phyloP scores from a whole-genome alignment of 306 rosid species.

The Corylus avellana region DNA sequence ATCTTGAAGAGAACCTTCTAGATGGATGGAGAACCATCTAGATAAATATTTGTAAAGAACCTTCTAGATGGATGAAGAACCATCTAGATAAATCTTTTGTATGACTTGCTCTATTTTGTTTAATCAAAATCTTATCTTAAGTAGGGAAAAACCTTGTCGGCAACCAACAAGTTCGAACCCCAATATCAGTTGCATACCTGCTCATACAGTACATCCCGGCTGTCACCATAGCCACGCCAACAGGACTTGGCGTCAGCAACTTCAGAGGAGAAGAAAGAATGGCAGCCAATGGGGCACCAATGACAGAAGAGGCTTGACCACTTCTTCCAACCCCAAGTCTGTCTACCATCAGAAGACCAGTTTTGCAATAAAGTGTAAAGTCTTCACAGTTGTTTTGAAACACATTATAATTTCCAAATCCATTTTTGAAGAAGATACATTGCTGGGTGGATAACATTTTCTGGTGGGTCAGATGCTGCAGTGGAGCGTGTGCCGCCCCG shows the following conservation, averaged over 20 bases:
- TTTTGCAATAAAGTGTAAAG: constrained; percentile 88
- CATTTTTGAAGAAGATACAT: constrained; percentile 95
- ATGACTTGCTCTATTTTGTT: too few relatives aligned
- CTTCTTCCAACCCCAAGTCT: constrained; percentile 85
- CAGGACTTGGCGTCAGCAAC: constrained; percentile 84
- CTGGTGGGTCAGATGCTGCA: constrained; percentile 66
- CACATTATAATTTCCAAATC: constrained; percentile 82
- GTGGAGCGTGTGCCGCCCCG: constrained; percentile 98
- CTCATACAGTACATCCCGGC: constrained; percentile 92
- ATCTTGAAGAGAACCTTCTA: too few relatives aligned
- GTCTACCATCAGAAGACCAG: constrained; percentile 76
- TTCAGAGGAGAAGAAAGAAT: constrained; percentile 86
- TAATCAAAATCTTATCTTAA: too few relatives aligned
- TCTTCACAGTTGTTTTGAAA: constrained; percentile 95
- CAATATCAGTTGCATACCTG: constrained; percentile 88
- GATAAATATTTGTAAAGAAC: too few relatives aligned
- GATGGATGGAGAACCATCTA: too few relatives aligned
- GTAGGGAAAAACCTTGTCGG: too few relatives aligned
- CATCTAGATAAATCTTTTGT: too few relatives aligned
- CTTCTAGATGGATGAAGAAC: too few relatives aligned
- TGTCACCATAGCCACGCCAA: constrained; percentile 69
- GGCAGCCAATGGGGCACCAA: constrained; percentile 95
- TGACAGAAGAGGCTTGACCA: constrained; percentile 86
- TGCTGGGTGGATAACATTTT: constrained; percentile 71
- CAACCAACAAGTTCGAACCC: too few relatives aligned